Base-by-base conservation (phyloP, 176 grass and related monocot genomes). In the Chloris gayana region DNA sequence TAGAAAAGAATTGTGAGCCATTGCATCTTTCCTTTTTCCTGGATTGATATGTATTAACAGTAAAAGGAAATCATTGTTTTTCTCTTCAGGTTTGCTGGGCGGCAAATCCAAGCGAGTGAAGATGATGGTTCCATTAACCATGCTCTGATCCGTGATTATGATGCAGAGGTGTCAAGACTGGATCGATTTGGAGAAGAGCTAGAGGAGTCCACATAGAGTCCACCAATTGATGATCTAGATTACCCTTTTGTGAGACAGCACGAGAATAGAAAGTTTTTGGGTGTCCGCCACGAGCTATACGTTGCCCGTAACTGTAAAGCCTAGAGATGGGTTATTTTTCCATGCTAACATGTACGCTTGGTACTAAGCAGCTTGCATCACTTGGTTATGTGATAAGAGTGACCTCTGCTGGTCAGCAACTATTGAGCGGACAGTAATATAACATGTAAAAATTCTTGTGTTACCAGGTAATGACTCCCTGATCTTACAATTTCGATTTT, bases 111-210 rank as follows among this genome's bases (percentile, higher is more conserved):
- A 9, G 96, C 92, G 7, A 91, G 86, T 1, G 92, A 93, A 79
- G 96, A 99, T 63, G 92, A 99, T 26, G 96, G 92, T 32, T 84
- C 81, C 2, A 21, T 99, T 14, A 99, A 99, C 70, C 96, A 99
- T 82, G 73, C 90, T 31, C 81, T 69, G 61, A 84, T 95, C 34
- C 92, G 96, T 84, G 96, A 99, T 86, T 84, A 91, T 11, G 92
- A 99, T 61, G 96, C 83, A 13, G 96, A 99, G 90, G 84, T 85
- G 5, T 93, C 80, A 19, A 89, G 92, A 76, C 88, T 95, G 24
- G 92, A 95, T 67, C 85, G 90, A 72, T 95, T 99, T 85, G 90
- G 86, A 26, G 86, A 89, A 66, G 96, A 98, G 57, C 50, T 98
- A 37, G 92, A 98, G 76, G 86, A 84, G 19, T 91, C 82, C 1